These are phyloP conservation scores for Acanthamoeba triangularis DNA, from an alignment of 208 protist genomes.

Conservation along the genomic window DNA sequence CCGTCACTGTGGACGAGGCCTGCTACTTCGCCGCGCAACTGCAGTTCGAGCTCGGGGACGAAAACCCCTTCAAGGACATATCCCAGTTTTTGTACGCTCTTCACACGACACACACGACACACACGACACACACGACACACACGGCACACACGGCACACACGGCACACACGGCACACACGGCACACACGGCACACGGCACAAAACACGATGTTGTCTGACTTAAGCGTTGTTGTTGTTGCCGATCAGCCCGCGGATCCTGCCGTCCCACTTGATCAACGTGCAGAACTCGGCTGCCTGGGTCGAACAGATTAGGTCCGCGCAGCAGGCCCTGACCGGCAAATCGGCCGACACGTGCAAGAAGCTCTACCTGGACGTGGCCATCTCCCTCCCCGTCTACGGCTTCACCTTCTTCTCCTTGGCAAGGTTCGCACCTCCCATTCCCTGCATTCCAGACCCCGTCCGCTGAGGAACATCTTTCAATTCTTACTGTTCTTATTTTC, in stretches of 20 bases:
- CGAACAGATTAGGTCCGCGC: neutral
- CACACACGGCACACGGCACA: too few species aligned
- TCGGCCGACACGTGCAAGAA: neutral
- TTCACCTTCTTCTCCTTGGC: neutral
- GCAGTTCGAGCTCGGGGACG: constrained; percentile 34
- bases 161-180: too few species aligned
- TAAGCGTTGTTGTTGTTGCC: neutral
- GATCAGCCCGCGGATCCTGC: neutral
- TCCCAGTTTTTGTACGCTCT: neutral
- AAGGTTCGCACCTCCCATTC: neutral
- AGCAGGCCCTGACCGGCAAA: neutral
- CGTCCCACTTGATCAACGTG: neutral
- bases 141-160: too few species aligned
- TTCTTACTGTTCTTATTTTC: neutral
- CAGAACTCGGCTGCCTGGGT: neutral
- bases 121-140: neutral
- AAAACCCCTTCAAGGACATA: neutral
- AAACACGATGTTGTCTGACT: neutral
- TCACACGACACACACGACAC: neutral
- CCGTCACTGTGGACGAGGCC: neutral
- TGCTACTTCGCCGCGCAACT: neutral
- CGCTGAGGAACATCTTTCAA: neutral
- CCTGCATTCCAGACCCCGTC: neutral
- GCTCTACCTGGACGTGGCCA: neutral
- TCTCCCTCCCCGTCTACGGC: constrained; percentile 13